A percentile compares a stretch with the other conserved stretches of the same genome.
Conservation (phyloP, 805 yeast genomes). For the Zygoascus biomembranicola region DNA sequence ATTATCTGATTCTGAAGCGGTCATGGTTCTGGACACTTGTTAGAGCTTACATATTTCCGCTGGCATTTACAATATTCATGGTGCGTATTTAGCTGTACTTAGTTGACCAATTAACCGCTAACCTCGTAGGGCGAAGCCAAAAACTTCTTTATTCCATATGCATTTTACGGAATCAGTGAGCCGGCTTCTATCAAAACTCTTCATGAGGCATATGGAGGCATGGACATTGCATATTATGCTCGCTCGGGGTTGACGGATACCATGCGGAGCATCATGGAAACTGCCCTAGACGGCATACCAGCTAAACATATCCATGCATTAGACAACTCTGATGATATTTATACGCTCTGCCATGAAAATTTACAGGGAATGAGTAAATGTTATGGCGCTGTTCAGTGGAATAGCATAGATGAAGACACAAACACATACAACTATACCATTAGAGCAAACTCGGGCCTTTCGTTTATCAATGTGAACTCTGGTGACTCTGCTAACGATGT, state of each 20-base stretch:
- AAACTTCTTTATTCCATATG: conserved; percentile 25
- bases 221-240: conserved; percentile 22
- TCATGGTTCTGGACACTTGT: conserved; percentile 28
- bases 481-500: conserved; percentile 24
- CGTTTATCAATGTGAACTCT: conserved; percentile 20
- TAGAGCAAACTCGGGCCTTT: conserved; percentile 28
- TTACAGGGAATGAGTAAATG: conserved; percentile 27
- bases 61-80: conserved; percentile 27
- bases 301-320: conserved; percentile 19
- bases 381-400: conserved; percentile 30
- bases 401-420: conserved; percentile 20
- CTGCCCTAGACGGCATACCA: conserved; percentile 26
- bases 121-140: conserved; percentile 25
- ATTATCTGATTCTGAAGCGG: conserved; percentile 12
- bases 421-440: conserved; percentile 28
- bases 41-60: conserved; percentile 26
- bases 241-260: conserved; percentile 20
- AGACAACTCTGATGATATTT: conserved; percentile 19
- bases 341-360: conserved; percentile 23
- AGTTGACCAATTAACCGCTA: conserved; percentile 3
- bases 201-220: conserved; percentile 20
- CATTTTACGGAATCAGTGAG: conserved; percentile 26
- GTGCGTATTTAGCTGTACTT: conserved; percentile 8
- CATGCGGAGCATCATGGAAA: conserved; percentile 21
- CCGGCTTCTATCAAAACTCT: conserved; percentile 22